Base-by-base conservation (phyloP, 768 basidiomycete species). In the Suillus placidus region DNA sequence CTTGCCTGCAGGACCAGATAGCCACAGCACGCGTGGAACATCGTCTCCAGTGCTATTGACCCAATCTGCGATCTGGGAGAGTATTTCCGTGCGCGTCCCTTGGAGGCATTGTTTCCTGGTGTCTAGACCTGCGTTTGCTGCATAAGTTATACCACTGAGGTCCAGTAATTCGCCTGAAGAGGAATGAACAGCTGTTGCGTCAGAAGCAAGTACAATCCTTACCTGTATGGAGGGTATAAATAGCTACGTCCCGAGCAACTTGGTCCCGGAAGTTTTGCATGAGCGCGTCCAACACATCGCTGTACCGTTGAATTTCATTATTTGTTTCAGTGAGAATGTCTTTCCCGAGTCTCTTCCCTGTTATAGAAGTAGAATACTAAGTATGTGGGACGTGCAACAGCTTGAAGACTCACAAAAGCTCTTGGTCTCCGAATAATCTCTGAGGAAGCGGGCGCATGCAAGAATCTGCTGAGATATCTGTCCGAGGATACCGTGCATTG, bases 21-120 rank as follows among this genome's bases (percentile, higher is more conserved):
- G 18, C 43, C 43, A 43, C 1, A 43, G 4, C 8, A 47, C 45
- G 10, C 65, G 58, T 26, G 56, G 23, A 30, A 55, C 43, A 23
- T 65, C 38, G 5, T 37, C 57, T 23, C 47, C 26, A 6, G 55
- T 55, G 47, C 67, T 45, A 49, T 69, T 64, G 20, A 66, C 52
- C 76, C 76, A 78, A 16, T 64, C 40, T 26, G 54, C 60, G 40
- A 78, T 73, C 23, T 70, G 68, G 26, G 72, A 67, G 40, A 76
- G 65, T 16, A 77, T 68, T 12, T 61, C 66, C 20, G 51, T 18
- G 8, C 74, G 71, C 2, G 76, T 78, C 4, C 66, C 69, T 1
- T 47, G 40, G 5, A 72, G 65, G 54, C 72, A 76, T 52, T 4
- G 30, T 10, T 61, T 49, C n/a, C 49, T 3, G 10, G 49, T 51